Percentiles rank a stretch among this genome's conserved stretches.
phyloP scores from a whole-genome alignment of 345 rosid genomes.

The Ceriops decandra region DNA sequence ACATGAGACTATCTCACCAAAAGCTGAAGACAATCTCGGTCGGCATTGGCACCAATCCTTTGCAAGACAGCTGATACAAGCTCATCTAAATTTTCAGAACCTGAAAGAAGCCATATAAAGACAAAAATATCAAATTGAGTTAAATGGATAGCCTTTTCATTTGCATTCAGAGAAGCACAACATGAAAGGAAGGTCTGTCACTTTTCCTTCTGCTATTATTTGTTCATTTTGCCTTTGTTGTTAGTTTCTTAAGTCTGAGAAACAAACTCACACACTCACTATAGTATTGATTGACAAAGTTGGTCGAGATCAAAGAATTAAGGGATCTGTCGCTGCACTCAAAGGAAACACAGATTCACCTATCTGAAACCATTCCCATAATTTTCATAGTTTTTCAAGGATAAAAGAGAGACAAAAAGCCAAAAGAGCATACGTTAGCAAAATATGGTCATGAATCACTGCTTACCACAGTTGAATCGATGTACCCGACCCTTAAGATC shows the following conservation, averaged over 20 bases:
- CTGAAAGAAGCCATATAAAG: slow-evolving; percentile 18
- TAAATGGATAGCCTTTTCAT: not conserved
- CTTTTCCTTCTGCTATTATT: no score
- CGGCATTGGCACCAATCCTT: slow-evolving; percentile 52
- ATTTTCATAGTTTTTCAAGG: not conserved
- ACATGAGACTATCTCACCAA: slow-evolving; percentile 44
- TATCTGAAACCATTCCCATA: not conserved
- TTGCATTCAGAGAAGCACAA: not conserved
- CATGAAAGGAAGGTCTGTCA: no score
- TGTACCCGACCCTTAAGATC: slow-evolving; percentile 89
- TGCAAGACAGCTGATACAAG: slow-evolving; percentile 59
- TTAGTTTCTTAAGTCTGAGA: no score
- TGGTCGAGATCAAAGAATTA: no score
- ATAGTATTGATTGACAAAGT: no score
- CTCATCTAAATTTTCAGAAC: slow-evolving; percentile 69
- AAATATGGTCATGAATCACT: not conserved
- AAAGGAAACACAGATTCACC: no score
- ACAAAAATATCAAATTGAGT: not conserved
- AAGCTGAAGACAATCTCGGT: slow-evolving; percentile 53
- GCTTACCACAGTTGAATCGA: slow-evolving; percentile 72
- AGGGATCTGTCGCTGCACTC: no score
- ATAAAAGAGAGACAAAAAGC: not conserved
- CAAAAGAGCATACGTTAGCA: not conserved
- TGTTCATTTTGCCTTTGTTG: no score
- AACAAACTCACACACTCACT: no score